Percentiles rank a stretch among this genome's conserved stretches.
Conservation (phyloP, 768 basidiomycete species). For the Podaxis mareebaensis region DNA sequence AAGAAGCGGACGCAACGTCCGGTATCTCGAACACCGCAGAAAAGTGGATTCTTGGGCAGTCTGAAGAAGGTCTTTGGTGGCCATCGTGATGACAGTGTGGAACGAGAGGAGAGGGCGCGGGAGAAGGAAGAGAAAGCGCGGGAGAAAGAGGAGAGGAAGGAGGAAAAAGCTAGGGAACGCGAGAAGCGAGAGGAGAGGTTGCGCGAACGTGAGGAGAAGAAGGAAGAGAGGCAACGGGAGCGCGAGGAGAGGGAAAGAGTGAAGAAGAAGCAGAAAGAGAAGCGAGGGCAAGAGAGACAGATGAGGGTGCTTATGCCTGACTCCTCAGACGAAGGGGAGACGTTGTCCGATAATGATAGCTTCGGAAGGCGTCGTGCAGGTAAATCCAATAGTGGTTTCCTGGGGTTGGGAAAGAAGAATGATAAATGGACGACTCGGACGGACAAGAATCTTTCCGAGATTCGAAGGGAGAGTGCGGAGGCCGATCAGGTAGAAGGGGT, state of each 20-base stretch:
- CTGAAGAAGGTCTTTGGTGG: constrained; percentile 44
- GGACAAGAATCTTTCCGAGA: constrained; percentile 25
- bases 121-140: constrained; percentile 12
- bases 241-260: constrained; percentile 12
- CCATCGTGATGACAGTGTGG: constrained; percentile 1
- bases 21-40: constrained; percentile 19
- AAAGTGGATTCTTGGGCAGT: constrained; percentile 43
- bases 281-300: not conserved
- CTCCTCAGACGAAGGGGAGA: not conserved
- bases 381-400: not conserved
- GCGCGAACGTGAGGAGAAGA: constrained; percentile 4
- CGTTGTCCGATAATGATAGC: not conserved
- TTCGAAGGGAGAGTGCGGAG: constrained; percentile 20
- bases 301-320: not conserved
- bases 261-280: constrained; percentile 4
- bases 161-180: constrained; percentile 3
- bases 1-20: not conserved
- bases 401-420: constrained; percentile 8
- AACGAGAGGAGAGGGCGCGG: not conserved
- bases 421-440: constrained; percentile 26
- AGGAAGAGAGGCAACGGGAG: not conserved
- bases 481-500: constrained; percentile 16
- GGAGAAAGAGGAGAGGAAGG: not conserved
- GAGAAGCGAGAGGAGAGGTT: constrained; percentile 10
- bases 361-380: constrained; percentile 5